Conservation (phyloP, 176 grass and related monocot species). For the sorghum (Sorghum bicolor) region DNA sequence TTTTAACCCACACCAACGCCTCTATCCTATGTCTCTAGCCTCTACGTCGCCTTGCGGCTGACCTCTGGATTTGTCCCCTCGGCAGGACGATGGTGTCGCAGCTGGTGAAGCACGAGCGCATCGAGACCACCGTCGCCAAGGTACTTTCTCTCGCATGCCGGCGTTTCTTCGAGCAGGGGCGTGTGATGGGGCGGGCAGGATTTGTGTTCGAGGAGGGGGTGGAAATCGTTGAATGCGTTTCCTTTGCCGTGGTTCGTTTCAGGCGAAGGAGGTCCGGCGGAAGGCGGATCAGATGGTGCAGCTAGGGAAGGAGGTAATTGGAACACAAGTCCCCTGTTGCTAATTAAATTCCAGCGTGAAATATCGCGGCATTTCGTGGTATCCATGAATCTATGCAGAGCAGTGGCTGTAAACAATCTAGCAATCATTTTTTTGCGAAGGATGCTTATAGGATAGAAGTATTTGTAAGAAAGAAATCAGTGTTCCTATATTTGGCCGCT, state of each 20-base stretch:
- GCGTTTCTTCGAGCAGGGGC: neutral
- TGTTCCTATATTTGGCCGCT: neutral
- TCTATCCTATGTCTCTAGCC: neutral
- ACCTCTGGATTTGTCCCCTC: slow-evolving; percentile 18
- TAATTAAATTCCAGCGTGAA: neutral
- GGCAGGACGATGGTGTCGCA: slow-evolving; percentile 97
- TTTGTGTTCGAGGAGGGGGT: neutral
- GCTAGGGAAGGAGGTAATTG: slow-evolving; percentile 76
- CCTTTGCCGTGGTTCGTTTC: slow-evolving; percentile 16
- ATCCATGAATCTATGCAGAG: neutral
- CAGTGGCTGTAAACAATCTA: neutral
- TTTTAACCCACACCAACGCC: neutral
- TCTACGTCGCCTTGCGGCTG: neutral
- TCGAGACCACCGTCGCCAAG: slow-evolving; percentile 89
- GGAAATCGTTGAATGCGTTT: neutral
- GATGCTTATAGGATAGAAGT: neutral
- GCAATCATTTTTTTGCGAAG: neutral
- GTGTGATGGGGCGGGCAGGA: neutral
- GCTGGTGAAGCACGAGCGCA: slow-evolving; percentile 97
- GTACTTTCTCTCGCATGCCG: slow-evolving; percentile 2
- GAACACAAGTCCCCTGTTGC: too few relatives aligned
- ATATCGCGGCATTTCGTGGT: neutral
- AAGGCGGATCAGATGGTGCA: slow-evolving; percentile 97
- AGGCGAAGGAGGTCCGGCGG: slow-evolving; percentile 91
- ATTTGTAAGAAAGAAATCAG: neutral